Percentiles rank a stretch among this genome's conserved stretches.
phyloP scores from a whole-genome alignment of 192 early-diverging fungal genomes.

The Oehlia diaphana region DNA sequence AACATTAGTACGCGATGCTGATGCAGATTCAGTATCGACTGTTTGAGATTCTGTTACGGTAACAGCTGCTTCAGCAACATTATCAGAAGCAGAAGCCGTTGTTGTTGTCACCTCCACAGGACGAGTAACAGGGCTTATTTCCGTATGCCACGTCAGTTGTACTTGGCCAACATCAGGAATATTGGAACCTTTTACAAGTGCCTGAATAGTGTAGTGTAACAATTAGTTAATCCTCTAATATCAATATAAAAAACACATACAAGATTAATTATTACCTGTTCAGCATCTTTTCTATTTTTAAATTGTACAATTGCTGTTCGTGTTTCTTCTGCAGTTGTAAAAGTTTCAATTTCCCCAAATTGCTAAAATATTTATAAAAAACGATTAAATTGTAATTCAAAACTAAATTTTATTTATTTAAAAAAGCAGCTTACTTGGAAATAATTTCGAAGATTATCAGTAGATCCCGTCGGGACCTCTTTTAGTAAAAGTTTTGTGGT shows the following conservation, averaged over 20 bases:
- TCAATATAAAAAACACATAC: background rate
- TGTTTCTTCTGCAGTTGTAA: conserved; percentile 45
- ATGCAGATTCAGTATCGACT: background rate
- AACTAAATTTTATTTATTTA: background rate
- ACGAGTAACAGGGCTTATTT: conserved; percentile 26
- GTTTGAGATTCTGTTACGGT: background rate
- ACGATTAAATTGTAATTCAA: background rate
- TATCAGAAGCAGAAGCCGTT: background rate
- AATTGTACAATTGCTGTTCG: conserved; percentile 51
- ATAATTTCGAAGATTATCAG: conserved; percentile 52
- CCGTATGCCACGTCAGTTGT: conserved; percentile 34
- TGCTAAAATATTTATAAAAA: conserved; percentile 31
- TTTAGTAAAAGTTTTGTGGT: conserved; percentile 67
- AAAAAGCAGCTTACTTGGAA: conserved; percentile 59
- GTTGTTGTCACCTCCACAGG: conserved; percentile 25
- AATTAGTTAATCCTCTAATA: background rate
- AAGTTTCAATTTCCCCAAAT: conserved; percentile 52
- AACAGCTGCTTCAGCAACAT: conserved; percentile 15
- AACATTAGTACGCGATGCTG: background rate
- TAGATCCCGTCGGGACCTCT: conserved; percentile 46
- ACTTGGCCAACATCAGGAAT: conserved; percentile 29
- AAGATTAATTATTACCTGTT: conserved; percentile 44
- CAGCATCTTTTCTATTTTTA: conserved; percentile 57
- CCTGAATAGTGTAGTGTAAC: conserved; percentile 12
- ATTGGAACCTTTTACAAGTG: conserved; percentile 32